Base-by-base conservation (phyloP, 352 stramenopile genomes). In the Aphanomyces cochlioides region DNA sequence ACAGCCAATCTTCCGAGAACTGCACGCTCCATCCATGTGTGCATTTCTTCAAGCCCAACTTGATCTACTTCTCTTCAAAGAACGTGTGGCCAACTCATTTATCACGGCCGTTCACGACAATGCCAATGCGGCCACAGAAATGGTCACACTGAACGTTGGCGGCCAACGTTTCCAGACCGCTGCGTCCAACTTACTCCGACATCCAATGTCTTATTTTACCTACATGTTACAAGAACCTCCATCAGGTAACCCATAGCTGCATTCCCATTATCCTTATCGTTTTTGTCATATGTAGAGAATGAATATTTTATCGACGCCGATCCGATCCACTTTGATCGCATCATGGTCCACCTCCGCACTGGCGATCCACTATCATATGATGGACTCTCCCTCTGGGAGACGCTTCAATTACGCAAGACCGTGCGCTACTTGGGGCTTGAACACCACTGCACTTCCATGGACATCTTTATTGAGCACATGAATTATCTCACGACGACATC, bases 231-330 rank as follows among this genome's bases (percentile, higher is more conserved):
- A 36, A 7, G 34, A 41, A n/a, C 54, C 15, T 12, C 54, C 54
- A 41, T 12, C 28, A 40, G 19, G 54, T 61, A 61, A 1, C n/a
- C 28, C 50, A 37, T 13, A 28, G 43, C 19, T 58, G 17, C 19
- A 58, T 58, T 19, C 15, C 50, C 1, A 37, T 37, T 58, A 19
- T 36, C 15, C 50, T 58, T 17, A 58, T 58, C 15, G 15, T 58
- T 19, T 65, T 43, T 1, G n/a, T n/a, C n/a, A n/a, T n/a, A n/a
- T n/a, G 7, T 21, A 19, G 19, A 8, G 1, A 36, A 47, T 37
- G 58, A 50, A 19, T 72, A 72, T 43, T 72, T 72, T 72, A 72
- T 72, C 56, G 65, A 72, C 47, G 38, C 65, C 15, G 65, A 72
- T n/a, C 65, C 65, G 10, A 72, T 45, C 10, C 34, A 65, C 40